Evolutionary conservation across 2,329 filamentous ascomycete genomes (phyloP), one percentile per base, ranked within the genome.

Genomic region (Alternaria dauci): DNA sequence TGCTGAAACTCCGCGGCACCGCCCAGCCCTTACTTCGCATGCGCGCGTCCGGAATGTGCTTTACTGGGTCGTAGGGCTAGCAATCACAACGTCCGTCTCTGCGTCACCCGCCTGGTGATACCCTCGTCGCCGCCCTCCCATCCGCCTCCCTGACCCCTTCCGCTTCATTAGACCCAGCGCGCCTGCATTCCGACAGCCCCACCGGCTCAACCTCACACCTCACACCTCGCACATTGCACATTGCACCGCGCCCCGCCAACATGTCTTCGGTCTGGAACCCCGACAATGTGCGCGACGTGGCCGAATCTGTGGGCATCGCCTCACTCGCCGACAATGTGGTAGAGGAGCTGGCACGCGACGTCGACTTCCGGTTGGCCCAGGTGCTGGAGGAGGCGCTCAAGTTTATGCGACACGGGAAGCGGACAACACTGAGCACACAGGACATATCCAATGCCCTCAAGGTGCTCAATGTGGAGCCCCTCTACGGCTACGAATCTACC

Each of bases 401-500:
- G 76, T 95, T 96, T 78, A 99, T 99, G 95, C 92, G 93, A 71
- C 91, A 94, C 72, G 88, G 90, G 23, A 91, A 92, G 78, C 89
- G 95, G 64, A 97, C 93, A 1, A 90, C 91, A 0, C 84, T 99
- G 67, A 93, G 90, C 20, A 96, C 95, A 51, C 91, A 94, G 73
- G 95, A 99, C 79, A 88, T 97, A 58, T 89, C 92, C 47, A 89
- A 94, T 68, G 95, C 95, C 4, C 83, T 99, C 66, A 89, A 89
- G 63, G 88, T 94, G 11, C 85, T 99, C 51, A 93, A 98, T 72
- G 92, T 97, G 25, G 95, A 99, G 79, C 95, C 95, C 1, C 86
- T 98, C 1, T 97, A 97, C 75, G 95, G 95, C 20, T 99, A 99
- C 81, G 94, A 98, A 76, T 94, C 93, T 34, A 95, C 92, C 42